Base-by-base conservation (phyloP, 2,329 filamentous ascomycete species). In the Cercospora citrullina region DNA sequence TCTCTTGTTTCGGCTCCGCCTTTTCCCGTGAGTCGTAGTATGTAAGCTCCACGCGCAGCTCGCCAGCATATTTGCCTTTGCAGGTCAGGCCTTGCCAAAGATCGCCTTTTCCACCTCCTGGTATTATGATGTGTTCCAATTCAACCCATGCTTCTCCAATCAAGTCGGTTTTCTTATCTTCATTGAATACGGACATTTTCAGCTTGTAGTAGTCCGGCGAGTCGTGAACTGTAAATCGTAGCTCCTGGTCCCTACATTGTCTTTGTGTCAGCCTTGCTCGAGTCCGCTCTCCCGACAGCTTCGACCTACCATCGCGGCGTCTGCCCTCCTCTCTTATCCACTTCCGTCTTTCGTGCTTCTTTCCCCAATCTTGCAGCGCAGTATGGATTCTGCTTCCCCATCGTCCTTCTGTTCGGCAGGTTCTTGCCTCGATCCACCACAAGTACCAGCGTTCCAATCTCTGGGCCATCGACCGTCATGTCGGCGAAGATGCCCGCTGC, bases 361-460 rank as follows among this genome's bases (percentile, higher is more conserved):
- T 99, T 99, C 36, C 94, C 95, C 57, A 99, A 83, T 64, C 95
- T 87, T 33, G 93, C 94, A 42, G 95, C 95, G 81, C 94, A 97
- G 80, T 98, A 99, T 0, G 95, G 94, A 78, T 98, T 94, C 82
- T 99, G 95, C 82, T 99, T 99, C 65, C 95, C 95, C 84, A 99
- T 97, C 5, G 93, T 95, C 84, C 96, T 96, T 74, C 93, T 85
- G 81, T 99, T 99, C 61, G 95, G 95, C 73, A 99, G 83, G 79
- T 99, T 99, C 87, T 97, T 98, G 63, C 94, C 95, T 73, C 94
- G 88, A 82, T 99, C 95, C 76, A 98, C 88, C 75, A 99, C 90
- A 66, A 93, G 87, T 58, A 99, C 93, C 74, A 99, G 84, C 1
- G 94, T 98, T 73, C 95, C 95, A 76, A 99, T 97, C 68, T 92